Evolutionary conservation across 1,139 yeast species (phyloP).

Genomic region (Hemisphaericaspora xylofermentans): DNA sequence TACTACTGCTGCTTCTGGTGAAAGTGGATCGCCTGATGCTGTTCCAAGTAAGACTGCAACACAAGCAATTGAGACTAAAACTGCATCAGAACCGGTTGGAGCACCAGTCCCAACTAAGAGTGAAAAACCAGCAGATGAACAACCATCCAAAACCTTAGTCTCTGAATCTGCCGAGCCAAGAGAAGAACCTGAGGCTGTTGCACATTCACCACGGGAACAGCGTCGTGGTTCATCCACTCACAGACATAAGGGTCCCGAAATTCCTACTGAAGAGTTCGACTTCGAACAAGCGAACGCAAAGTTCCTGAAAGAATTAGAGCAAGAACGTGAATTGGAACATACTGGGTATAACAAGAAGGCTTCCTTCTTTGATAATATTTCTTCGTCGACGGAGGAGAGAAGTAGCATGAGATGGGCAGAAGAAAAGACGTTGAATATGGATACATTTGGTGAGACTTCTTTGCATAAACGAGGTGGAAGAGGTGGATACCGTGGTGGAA

Average conservation of each 20-base stretch:
- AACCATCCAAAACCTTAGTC: slow-evolving; percentile 12
- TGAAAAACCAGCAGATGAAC: slow-evolving; percentile 3
- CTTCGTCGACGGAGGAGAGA: slow-evolving; percentile 52
- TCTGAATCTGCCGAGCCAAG: slow-evolving; percentile 13
- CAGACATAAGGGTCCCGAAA: slow-evolving; percentile 9
- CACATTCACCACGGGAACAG: slow-evolving; percentile 9
- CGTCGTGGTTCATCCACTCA: slow-evolving; percentile 7
- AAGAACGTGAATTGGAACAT: slow-evolving; percentile 23
- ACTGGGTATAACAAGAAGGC: slow-evolving; percentile 59
- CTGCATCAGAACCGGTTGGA: slow-evolving; percentile 5
- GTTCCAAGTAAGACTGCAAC: slow-evolving; percentile 5
- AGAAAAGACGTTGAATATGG: slow-evolving; percentile 60
- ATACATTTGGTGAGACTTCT: slow-evolving; percentile 65
- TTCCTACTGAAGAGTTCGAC: slow-evolving; percentile 40
- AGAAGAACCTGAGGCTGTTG: slow-evolving; percentile 14
- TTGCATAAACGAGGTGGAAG: slow-evolving; percentile 31
- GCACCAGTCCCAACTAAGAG: slow-evolving; percentile 5
- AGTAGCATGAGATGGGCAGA: slow-evolving; percentile 56
- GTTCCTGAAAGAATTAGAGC: slow-evolving; percentile 40
- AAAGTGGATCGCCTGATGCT: background rate
- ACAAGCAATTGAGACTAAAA: slow-evolving; percentile 12
- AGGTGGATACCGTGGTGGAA: slow-evolving; percentile 27
- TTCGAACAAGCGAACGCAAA: slow-evolving; percentile 72
- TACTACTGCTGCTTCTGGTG: slow-evolving; percentile 4
- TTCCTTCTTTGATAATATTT: slow-evolving; percentile 79